These are phyloP conservation scores for Pouteria campechiana DNA, from an alignment of 179 eudicot genomes.

Conservation along the genomic window DNA sequence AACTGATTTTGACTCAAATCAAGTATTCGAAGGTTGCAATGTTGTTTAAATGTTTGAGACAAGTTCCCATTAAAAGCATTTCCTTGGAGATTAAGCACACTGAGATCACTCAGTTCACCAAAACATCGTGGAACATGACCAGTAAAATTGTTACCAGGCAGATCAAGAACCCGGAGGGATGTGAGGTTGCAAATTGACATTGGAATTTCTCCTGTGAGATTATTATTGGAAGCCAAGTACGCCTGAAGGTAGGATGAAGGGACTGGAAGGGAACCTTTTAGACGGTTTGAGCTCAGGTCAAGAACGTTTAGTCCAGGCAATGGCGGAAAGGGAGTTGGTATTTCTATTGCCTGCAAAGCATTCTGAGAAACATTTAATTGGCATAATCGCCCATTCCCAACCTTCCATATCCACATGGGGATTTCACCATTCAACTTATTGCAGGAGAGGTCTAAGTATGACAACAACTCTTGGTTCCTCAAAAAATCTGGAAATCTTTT, in stretches of 20 bases:
- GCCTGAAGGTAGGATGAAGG: conserved; percentile 12
- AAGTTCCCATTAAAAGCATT: conserved; percentile 14
- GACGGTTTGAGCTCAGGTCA: conserved; percentile 34
- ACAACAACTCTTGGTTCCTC: conserved; percentile 17
- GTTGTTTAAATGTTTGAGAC: conserved; percentile 4
- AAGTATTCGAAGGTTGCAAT: conserved; percentile 14
- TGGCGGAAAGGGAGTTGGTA: conserved; percentile 3
- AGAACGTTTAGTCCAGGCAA: not conserved
- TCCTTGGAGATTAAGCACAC: conserved; percentile 15
- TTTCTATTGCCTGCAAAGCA: conserved; percentile 11
- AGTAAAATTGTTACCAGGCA: conserved; percentile 39
- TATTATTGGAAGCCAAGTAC: conserved; percentile 36
- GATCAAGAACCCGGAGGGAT: conserved; percentile 19
- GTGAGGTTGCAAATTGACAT: conserved; percentile 22
- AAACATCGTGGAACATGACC: conserved; percentile 50
- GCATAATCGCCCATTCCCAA: conserved; percentile 7
- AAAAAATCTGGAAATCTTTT: conserved; percentile 19
- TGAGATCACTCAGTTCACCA: too few relatives aligned
- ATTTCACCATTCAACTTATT: conserved; percentile 27
- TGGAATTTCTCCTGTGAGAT: conserved; percentile 23
- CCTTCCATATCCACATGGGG: conserved; percentile 45
- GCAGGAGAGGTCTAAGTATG: conserved; percentile 30
- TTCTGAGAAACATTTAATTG: conserved; percentile 37
- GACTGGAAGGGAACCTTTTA: conserved; percentile 29
- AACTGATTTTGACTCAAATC: conserved; percentile 20